Base-by-base conservation (phyloP, 2,329 filamentous ascomycete genomes). In the Periconia macrospinosa region DNA sequence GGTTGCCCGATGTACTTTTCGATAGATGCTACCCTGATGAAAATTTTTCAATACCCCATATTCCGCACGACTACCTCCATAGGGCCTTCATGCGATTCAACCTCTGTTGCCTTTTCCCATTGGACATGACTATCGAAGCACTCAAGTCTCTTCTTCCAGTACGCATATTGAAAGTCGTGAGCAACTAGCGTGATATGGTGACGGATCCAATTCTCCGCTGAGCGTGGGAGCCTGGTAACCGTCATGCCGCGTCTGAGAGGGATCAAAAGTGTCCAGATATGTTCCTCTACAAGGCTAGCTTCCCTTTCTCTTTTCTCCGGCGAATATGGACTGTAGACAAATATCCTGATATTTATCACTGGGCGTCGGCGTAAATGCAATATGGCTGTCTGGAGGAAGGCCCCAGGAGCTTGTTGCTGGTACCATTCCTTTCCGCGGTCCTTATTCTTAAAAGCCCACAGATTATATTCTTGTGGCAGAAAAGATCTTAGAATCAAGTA, bases 281-380 rank as follows among this genome's bases (percentile, higher is more conserved):
- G 7, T 23, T 37, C 18, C 41, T 35, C 30, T 23, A 50, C 18
- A 14, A 14, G 1, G 10, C 19, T 27, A 15, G 42, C 41, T 15
- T 47, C 30, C 27, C 30, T 2, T n/a, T 50, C 41, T 23, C 17
- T 45, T 35, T 20, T 6, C 30, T 35, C 5, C 7, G 48, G 41
- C 40, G 17, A 20, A 37, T 6, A 35, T 47, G 6, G 10, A 19
- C 17, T 3, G 30, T 30, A 15, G 48, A 50, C 15, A 50, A 50
- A 45, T 30, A 50, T 45, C 30, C 48, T 30, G 19, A 50, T 37
- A 37, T 45, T 17, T 9, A 50, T 45, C 30, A 27, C 27, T 37
- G 48, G 41, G 14, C 18, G 44, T 45, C 41, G 48, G 33, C 48
- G 48, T 45, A 50, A 45, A 11, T 50, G 49, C 35, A 52, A 35